Conservation (phyloP, 2,329 filamentous ascomycete genomes). For the Cytospora paraplurivora region DNA sequence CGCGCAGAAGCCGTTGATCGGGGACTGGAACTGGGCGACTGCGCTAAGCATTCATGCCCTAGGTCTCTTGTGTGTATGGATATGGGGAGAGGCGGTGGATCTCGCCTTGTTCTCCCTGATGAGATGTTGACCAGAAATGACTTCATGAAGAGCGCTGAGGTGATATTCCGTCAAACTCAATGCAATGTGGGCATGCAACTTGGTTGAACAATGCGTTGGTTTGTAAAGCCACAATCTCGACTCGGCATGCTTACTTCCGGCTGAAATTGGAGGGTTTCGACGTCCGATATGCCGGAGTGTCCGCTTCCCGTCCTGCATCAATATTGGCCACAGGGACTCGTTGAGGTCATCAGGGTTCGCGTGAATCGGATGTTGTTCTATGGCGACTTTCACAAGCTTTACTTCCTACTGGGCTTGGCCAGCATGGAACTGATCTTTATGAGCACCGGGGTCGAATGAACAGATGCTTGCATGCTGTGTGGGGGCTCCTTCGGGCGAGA, state of each 20-base stretch:
- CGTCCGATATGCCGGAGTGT: slow-evolving; percentile 9
- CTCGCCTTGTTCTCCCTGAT: slow-evolving; percentile 25
- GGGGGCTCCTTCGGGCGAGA: slow-evolving; percentile 21
- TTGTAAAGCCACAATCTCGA: background rate
- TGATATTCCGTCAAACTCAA: background rate
- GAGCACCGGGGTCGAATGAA: slow-evolving; percentile 24
- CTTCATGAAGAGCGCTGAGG: slow-evolving; percentile 24
- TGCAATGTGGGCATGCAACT: background rate
- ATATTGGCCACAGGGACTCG: background rate
- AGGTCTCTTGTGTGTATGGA: slow-evolving; percentile 24
- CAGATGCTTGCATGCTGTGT: background rate
- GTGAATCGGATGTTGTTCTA: background rate
- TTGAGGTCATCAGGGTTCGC: background rate
- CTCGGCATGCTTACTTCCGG: background rate
- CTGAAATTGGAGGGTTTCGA: background rate
- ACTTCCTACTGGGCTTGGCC: slow-evolving; percentile 10
- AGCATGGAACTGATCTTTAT: slow-evolving; percentile 23
- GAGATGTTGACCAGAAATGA: slow-evolving; percentile 27
- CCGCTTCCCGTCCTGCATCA: background rate
- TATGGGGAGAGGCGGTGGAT: slow-evolving; percentile 25
- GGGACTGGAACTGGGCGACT: slow-evolving; percentile 19
- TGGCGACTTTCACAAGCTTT: slow-evolving; percentile 28
- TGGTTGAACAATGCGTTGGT: background rate
- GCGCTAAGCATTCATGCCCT: slow-evolving; percentile 18
- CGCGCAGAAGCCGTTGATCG: slow-evolving; percentile 8